phyloP scores from a whole-genome alignment of 495 filamentous ascomycete species.

The Arthonia radiata region DNA sequence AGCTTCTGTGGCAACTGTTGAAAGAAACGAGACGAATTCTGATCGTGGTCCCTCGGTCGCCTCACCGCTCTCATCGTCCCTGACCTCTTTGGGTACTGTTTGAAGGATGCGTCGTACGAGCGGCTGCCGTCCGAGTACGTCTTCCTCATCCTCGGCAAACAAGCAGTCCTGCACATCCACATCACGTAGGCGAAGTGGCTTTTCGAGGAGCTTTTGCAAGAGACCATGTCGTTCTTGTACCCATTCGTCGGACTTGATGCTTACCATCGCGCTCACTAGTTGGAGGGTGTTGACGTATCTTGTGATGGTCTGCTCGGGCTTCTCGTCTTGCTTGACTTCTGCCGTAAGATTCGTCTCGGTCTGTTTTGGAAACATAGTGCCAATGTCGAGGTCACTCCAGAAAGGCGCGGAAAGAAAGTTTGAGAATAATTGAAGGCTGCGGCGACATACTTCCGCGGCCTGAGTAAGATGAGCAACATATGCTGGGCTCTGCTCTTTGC shows the following conservation, averaged over 20 bases:
- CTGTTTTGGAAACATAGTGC: conserved; percentile 57
- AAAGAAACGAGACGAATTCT: conserved; percentile 62
- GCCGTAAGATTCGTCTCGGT: conserved; percentile 53
- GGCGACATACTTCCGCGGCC: conserved; percentile 56
- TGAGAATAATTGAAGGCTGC: conserved; percentile 56
- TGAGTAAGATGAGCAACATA: no score
- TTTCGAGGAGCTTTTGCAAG: conserved; percentile 77
- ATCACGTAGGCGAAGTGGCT: conserved; percentile 63
- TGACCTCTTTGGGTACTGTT: conserved; percentile 46
- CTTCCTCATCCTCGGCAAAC: conserved; percentile 45
- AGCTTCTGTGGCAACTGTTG: conserved; percentile 55
- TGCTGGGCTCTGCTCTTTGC: conserved; percentile 24
- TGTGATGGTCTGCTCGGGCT: conserved; percentile 34
- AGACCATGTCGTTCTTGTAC: conserved; percentile 44
- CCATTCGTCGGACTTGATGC: conserved; percentile 74
- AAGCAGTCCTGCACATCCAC: conserved; percentile 81
- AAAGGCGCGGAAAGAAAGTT: conserved; percentile 68
- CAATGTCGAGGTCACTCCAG: conserved; percentile 82
- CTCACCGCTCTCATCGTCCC: conserved; percentile 68
- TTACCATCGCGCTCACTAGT: conserved; percentile 65
- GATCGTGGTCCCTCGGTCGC: conserved; percentile 58
- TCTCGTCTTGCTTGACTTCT: conserved; percentile 34
- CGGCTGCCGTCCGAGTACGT: conserved; percentile 32
- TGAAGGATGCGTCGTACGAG: conserved; percentile 63
- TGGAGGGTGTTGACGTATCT: conserved; percentile 80